Conservation (phyloP, 768 basidiomycete genomes). For the Baorangia bicolor region DNA sequence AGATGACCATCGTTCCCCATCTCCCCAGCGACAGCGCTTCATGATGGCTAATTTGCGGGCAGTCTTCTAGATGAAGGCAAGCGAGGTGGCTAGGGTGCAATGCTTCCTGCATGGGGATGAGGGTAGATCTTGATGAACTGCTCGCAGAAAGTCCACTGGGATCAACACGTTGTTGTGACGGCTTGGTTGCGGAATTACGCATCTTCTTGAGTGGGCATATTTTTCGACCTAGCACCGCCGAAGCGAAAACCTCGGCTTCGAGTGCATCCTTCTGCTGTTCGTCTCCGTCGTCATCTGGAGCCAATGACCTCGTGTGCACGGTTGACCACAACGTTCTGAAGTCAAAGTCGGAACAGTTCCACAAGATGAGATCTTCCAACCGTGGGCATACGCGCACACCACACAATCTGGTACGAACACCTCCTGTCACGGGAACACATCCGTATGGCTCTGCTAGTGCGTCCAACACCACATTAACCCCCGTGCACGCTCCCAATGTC, state of each 20-base stretch:
- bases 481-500: constrained; percentile 46
- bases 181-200: constrained; percentile 13
- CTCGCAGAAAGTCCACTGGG: constrained; percentile 11
- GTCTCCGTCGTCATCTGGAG: constrained; percentile 14
- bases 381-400: constrained; percentile 50
- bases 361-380: constrained; percentile 50
- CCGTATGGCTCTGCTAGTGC: constrained; percentile 41
- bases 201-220: constrained; percentile 39
- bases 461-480: constrained; percentile 41
- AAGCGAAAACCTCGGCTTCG: constrained; percentile 23
- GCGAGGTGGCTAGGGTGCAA: constrained; percentile 35
- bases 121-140: constrained; percentile 30
- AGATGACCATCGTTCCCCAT: constrained; percentile 34
- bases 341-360: constrained; percentile 48
- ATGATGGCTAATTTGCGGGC: constrained; percentile 37
- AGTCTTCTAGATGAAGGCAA: constrained; percentile 44
- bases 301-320: constrained; percentile 35
- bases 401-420: constrained; percentile 19
- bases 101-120: constrained; percentile 40
- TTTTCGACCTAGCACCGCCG: constrained; percentile 26
- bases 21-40: constrained; percentile 39
- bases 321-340: constrained; percentile 37
- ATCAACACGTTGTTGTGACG: constrained; percentile 12
- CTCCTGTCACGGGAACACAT: constrained; percentile 10
- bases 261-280: constrained; percentile 9